phyloP scores from a whole-genome alignment of 163 green algal species.

The Prototheca wickerhamii region DNA sequence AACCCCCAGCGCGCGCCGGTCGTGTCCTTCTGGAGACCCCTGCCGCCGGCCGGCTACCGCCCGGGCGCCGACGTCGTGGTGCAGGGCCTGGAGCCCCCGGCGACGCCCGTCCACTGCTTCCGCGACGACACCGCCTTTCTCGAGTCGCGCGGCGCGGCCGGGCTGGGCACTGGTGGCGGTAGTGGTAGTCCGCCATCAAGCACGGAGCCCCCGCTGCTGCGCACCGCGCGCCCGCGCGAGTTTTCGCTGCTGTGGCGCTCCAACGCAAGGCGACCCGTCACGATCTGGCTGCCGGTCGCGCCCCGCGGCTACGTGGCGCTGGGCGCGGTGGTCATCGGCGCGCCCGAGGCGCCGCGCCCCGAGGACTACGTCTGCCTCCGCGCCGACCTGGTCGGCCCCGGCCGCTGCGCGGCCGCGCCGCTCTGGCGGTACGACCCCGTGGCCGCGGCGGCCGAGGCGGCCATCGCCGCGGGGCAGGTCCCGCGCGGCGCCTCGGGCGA shows the following conservation, averaged over 20 bases:
- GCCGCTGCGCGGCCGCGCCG: slow-evolving; percentile 33
- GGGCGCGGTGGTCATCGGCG: slow-evolving; percentile 54
- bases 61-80: slow-evolving; percentile 43
- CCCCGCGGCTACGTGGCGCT: slow-evolving; percentile 52
- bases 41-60: slow-evolving; percentile 37
- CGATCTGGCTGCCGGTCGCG: slow-evolving; percentile 67
- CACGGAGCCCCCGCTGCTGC: slow-evolving; percentile 8
- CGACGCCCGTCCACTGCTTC: slow-evolving; percentile 34
- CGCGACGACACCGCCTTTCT: slow-evolving; percentile 18
- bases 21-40: slow-evolving; percentile 43
- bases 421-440: slow-evolving; percentile 44
- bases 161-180: neutral
- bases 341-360: slow-evolving; percentile 35
- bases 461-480: neutral
- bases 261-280: slow-evolving; percentile 40
- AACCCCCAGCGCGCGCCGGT: slow-evolving; percentile 16
- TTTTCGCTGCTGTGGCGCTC: slow-evolving; percentile 63
- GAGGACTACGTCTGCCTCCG: slow-evolving; percentile 42
- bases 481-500: neutral
- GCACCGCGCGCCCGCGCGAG: slow-evolving; percentile 21
- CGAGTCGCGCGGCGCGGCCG: neutral
- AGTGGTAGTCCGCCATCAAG: too few species aligned
- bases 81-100: slow-evolving; percentile 32
- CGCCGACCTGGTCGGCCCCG: slow-evolving; percentile 35
- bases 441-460: slow-evolving; percentile 5